phyloP scores from a whole-genome alignment of 768 basidiomycete genomes.

The Amanita rubescens region DNA sequence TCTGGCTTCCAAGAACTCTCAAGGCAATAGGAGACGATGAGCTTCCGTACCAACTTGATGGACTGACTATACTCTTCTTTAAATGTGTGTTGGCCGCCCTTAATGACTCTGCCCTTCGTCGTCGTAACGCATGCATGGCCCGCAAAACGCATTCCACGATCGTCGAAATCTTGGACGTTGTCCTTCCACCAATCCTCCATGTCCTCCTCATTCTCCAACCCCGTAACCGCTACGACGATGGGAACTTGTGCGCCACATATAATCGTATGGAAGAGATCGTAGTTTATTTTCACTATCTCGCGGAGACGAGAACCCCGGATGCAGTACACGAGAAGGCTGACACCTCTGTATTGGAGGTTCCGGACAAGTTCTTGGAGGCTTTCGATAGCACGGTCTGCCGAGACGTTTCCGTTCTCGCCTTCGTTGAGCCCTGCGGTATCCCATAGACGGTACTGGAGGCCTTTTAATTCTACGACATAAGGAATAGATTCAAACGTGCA shows the following conservation, averaged over 20 bases:
- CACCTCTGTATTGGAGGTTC: background rate
- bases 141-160: conserved; percentile 24
- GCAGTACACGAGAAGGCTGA: conserved; percentile 30
- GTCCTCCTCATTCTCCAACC: conserved; percentile 29
- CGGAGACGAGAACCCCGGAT: conserved; percentile 22
- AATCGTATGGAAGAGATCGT: conserved; percentile 29
- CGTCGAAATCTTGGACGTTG: conserved; percentile 21
- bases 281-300: conserved; percentile 21
- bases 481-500: conserved; percentile 23
- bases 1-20: background rate
- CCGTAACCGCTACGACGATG: conserved; percentile 29
- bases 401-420: conserved; percentile 20
- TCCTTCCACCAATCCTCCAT: conserved; percentile 32
- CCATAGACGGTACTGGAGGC: conserved; percentile 19
- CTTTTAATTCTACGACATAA: conserved; percentile 19
- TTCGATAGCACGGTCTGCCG: conserved; percentile 22
- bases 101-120: conserved; percentile 12
- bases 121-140: conserved; percentile 27
- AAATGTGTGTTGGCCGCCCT: conserved; percentile 12
- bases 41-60: conserved; percentile 3
- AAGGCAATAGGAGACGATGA: conserved; percentile 5
- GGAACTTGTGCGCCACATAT: conserved; percentile 29
- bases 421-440: conserved; percentile 29
- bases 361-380: conserved; percentile 13
- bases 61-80: conserved; percentile 17